A percentile compares a stretch with the other conserved stretches of the same genome.
Evolutionary conservation across 306 rosid species (phyloP).

Genomic region (Rosa lucieae): DNA sequence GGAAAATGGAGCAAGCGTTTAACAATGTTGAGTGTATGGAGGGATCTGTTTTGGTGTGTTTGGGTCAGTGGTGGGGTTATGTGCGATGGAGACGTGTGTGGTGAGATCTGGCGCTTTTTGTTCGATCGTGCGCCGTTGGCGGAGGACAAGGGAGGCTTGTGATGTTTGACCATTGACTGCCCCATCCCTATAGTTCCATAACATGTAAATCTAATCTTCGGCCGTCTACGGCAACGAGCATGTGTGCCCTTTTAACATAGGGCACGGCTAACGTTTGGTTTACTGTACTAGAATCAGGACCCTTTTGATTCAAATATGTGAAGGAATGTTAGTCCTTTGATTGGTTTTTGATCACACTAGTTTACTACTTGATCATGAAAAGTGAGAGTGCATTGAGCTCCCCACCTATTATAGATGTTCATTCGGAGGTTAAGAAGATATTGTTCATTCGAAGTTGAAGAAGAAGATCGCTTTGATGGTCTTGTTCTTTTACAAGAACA

Average conservation of each 20-base stretch:
- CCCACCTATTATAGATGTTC: background rate
- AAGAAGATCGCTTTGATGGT: background rate
- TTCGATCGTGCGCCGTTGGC: conserved; percentile 42
- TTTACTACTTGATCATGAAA: background rate
- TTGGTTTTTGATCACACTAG: background rate
- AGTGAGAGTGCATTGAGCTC: background rate
- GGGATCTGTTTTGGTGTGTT: background rate
- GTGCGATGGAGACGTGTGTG: conserved; percentile 38
- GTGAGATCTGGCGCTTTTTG: conserved; percentile 33
- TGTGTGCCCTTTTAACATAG: background rate
- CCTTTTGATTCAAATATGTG: background rate
- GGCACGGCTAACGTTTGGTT: no score
- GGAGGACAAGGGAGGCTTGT: conserved; percentile 21
- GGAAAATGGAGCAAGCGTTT: background rate
- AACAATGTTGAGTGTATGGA: background rate
- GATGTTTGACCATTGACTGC: conserved; percentile 54
- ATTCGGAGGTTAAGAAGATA: background rate
- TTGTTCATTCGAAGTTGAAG: background rate
- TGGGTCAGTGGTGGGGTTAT: conserved; percentile 22
- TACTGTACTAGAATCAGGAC: background rate
- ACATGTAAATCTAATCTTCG: background rate
- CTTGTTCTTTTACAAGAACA: background rate
- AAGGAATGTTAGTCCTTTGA: background rate
- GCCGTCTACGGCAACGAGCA: conserved; percentile 2
- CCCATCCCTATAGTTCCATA: background rate